Conservation (phyloP, 495 filamentous ascomycete species). For the Elaphomyces granulatus region DNA sequence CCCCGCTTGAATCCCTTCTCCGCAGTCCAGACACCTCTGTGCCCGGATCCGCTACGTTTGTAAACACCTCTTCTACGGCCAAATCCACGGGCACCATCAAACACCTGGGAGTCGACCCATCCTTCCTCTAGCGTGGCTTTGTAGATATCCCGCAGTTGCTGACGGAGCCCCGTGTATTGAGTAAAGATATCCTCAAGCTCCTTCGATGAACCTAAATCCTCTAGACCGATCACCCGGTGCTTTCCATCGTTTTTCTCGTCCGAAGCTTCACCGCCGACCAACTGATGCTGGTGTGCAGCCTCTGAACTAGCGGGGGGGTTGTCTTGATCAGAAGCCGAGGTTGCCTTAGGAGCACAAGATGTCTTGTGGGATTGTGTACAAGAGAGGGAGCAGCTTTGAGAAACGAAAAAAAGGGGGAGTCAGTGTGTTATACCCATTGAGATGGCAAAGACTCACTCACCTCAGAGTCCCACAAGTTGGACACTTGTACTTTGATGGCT, state of each 20-base stretch:
- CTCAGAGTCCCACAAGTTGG: conserved; percentile 46
- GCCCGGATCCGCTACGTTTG: conserved; percentile 1
- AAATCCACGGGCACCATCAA: conserved; percentile 11
- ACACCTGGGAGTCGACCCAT: conserved; percentile 22
- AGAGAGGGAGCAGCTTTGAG: conserved; percentile 48
- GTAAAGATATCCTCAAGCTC: conserved; percentile 38
- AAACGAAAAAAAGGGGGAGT: too few species aligned
- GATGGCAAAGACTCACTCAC: too few species aligned
- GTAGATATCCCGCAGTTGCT: conserved; percentile 38
- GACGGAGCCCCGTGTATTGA: conserved; percentile 36
- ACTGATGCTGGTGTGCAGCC: conserved; percentile 3
- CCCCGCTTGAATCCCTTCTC: conserved; percentile 35
- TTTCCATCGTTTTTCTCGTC: conserved; percentile 6
- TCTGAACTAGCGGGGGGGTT: neutral
- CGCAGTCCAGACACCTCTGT: conserved; percentile 27
- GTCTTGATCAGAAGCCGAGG: conserved; percentile 3
- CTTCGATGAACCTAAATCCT: conserved; percentile 19
- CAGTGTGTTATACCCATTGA: too few species aligned
- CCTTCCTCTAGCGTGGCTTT: conserved; percentile 33
- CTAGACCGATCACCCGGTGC: conserved; percentile 5
- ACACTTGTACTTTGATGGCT: conserved; percentile 51
- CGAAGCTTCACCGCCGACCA: conserved; percentile 3
- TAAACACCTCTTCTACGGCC: conserved; percentile 31
- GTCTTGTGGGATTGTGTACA: conserved; percentile 53
- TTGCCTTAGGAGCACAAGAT: conserved; percentile 29